Evolutionary conservation across 1,139 yeast genomes (phyloP).

Genomic region (Saccharomycopsis hybrid): DNA sequence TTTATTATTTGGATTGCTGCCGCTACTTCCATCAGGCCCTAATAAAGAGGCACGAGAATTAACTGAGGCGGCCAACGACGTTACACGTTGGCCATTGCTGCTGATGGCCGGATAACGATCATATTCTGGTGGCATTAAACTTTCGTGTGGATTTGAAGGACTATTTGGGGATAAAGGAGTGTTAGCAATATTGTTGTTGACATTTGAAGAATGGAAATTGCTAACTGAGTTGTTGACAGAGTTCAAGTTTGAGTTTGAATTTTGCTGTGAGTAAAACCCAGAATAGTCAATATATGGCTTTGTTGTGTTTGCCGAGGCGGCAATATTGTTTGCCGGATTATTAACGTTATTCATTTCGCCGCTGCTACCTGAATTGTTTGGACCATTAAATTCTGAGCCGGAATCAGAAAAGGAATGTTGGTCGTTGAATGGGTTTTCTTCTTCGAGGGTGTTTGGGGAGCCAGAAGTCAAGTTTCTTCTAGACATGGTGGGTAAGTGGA

Average conservation of each 20-base stretch:
- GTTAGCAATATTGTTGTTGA: conserved; percentile 13
- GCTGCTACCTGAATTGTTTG: conserved; percentile 14
- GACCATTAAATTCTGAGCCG: conserved; percentile 21
- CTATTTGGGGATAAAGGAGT: conserved; percentile 23
- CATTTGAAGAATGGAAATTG: conserved; percentile 14
- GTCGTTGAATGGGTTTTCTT: conserved; percentile 20
- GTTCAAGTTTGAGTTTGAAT: conserved; percentile 35
- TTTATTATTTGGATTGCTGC: conserved; percentile 24
- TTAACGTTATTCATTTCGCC: conserved; percentile 14
- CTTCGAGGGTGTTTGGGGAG: conserved; percentile 8
- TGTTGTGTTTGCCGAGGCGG: conserved; percentile 18
- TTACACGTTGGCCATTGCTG: conserved; percentile 30
- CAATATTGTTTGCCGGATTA: conserved; percentile 18
- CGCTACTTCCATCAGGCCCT: conserved; percentile 22
- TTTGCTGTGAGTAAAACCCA: conserved; percentile 37
- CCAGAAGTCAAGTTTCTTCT: conserved; percentile 8
- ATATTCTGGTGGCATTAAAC: conserved; percentile 41
- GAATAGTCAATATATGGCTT: conserved; percentile 38
- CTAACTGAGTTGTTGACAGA: conserved; percentile 18
- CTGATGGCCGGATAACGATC: conserved; percentile 53
- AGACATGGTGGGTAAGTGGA: conserved; percentile 12
- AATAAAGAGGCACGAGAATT: conserved; percentile 29
- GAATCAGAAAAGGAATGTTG: conserved; percentile 18
- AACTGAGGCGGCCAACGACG: conserved; percentile 33
- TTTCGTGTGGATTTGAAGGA: conserved; percentile 21